These are phyloP conservation scores for Teunomyces gatunensis DNA, from an alignment of 805 yeast species.

Conservation along the genomic window DNA sequence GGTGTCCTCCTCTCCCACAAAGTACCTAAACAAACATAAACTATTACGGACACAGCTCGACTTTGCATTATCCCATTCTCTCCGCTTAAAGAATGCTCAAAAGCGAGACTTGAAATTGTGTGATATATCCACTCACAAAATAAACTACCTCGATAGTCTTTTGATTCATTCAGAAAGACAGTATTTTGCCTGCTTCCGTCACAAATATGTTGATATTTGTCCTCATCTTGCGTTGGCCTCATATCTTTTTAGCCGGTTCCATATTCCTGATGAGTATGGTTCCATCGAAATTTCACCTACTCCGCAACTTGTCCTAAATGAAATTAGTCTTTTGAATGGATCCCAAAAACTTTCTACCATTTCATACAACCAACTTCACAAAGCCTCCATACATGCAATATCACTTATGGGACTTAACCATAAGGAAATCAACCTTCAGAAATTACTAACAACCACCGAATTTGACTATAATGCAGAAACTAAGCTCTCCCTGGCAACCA, in stretches of 20 bases:
- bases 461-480: slow-evolving; percentile 5
- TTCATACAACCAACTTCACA: slow-evolving; percentile 27
- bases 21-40: slow-evolving; percentile 18
- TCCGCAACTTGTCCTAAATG: slow-evolving; percentile 7
- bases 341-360: slow-evolving; percentile 21
- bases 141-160: slow-evolving; percentile 2
- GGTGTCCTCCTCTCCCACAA: slow-evolving; percentile 9
- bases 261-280: slow-evolving; percentile 25
- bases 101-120: slow-evolving; percentile 23
- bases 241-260: slow-evolving; percentile 28
- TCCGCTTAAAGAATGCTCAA: slow-evolving; percentile 19
- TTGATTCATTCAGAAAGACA: slow-evolving; percentile 6
- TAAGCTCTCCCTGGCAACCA: slow-evolving; percentile 11
- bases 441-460: slow-evolving; percentile 17
- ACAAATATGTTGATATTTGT: slow-evolving; percentile 24
- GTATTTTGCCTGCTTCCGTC: slow-evolving; percentile 21
- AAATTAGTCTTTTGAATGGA: slow-evolving; percentile 24
- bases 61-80: slow-evolving; percentile 20
- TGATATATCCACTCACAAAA: slow-evolving; percentile 12
- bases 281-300: slow-evolving; percentile 11
- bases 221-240: slow-evolving; percentile 25
- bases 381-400: slow-evolving; percentile 20
- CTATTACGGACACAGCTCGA: slow-evolving; percentile 24
- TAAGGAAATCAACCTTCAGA: slow-evolving; percentile 18
- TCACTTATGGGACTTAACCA: slow-evolving; percentile 16